phyloP scores from a whole-genome alignment of 2,329 filamentous ascomycete genomes.

The Aulographum hederae region DNA sequence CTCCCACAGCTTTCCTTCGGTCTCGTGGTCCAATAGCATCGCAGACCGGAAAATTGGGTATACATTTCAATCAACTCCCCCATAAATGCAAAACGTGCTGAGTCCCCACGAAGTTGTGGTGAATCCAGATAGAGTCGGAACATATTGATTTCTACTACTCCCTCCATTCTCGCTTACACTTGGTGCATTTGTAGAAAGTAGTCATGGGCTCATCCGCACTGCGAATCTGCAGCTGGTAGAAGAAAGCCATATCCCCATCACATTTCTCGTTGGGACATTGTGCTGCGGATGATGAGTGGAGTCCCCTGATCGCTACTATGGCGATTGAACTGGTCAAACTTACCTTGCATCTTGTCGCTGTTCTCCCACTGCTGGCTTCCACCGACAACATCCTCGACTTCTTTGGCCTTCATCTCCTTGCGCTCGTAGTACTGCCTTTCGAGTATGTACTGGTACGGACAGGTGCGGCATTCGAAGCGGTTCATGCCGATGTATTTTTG shows the following conservation, averaged over 20 bases:
- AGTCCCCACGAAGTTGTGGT: no score
- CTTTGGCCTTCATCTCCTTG: slow-evolving; percentile 62
- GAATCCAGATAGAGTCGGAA: no score
- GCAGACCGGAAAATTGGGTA: no score
- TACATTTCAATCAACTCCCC: no score
- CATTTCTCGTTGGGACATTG: slow-evolving; percentile 73
- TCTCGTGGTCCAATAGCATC: no score
- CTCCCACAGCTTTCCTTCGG: no score
- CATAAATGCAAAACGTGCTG: no score
- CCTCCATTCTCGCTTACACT: slow-evolving; percentile 25
- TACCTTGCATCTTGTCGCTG: slow-evolving; percentile 59
- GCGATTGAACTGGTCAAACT: slow-evolving; percentile 10
- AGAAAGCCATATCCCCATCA: slow-evolving; percentile 70
- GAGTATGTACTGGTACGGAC: slow-evolving; percentile 78
- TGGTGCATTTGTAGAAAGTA: slow-evolving; percentile 50
- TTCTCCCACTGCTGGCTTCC: slow-evolving; percentile 81
- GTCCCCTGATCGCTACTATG: not conserved
- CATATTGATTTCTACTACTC: no score
- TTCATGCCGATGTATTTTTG: slow-evolving; percentile 33
- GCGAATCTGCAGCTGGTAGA: slow-evolving; percentile 93
- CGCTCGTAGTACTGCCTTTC: slow-evolving; percentile 67
- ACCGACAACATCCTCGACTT: slow-evolving; percentile 79
- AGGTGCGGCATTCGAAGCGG: slow-evolving; percentile 87
- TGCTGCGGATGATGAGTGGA: slow-evolving; percentile 23
- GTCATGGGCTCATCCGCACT: slow-evolving; percentile 99